These are phyloP conservation scores for Carex scoparia DNA, from an alignment of 176 grass and related monocot species.

Conservation along the genomic window DNA sequence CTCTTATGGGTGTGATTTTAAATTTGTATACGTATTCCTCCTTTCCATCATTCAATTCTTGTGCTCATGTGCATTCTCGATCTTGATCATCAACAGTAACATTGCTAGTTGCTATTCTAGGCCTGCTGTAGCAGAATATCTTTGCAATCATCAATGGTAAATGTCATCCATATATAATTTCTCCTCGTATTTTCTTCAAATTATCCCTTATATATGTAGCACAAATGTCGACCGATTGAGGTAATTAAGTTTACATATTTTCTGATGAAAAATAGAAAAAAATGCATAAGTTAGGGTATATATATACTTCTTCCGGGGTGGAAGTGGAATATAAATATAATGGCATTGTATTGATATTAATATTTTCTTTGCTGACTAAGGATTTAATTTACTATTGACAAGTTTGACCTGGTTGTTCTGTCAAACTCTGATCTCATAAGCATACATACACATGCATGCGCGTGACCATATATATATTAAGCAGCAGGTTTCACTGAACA, in stretches of 20 bases:
- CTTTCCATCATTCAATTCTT: slow-evolving; percentile 62
- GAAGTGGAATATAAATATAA: slow-evolving; percentile 14
- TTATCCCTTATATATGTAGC: neutral
- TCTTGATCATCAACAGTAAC: slow-evolving; percentile 25
- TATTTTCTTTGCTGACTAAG: neutral
- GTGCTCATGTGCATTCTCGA: neutral
- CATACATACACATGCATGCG: neutral
- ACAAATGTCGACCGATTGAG: too few relatives aligned
- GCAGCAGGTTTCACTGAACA: neutral
- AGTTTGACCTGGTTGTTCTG: slow-evolving; percentile 20
- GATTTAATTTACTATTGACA: slow-evolving; percentile 21
- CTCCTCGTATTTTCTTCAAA: neutral
- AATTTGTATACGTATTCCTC: slow-evolving; percentile 58
- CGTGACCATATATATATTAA: neutral
- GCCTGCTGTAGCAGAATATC: slow-evolving; percentile 8
- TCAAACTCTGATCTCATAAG: slow-evolving; percentile 20
- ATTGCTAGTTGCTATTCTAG: too few relatives aligned
- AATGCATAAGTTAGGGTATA: neutral
- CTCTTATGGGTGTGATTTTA: slow-evolving; percentile 50
- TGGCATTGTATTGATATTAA: neutral
- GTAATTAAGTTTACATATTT: slow-evolving; percentile 33
- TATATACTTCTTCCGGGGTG: neutral
- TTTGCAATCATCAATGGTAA: neutral
- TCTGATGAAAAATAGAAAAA: slow-evolving; percentile 26
- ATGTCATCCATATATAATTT: slow-evolving; percentile 10